Evolutionary conservation across 2,329 filamentous ascomycete species (phyloP), one percentile per base, ranked within the genome.

Genomic region (Amesomyces nigricolor): DNA sequence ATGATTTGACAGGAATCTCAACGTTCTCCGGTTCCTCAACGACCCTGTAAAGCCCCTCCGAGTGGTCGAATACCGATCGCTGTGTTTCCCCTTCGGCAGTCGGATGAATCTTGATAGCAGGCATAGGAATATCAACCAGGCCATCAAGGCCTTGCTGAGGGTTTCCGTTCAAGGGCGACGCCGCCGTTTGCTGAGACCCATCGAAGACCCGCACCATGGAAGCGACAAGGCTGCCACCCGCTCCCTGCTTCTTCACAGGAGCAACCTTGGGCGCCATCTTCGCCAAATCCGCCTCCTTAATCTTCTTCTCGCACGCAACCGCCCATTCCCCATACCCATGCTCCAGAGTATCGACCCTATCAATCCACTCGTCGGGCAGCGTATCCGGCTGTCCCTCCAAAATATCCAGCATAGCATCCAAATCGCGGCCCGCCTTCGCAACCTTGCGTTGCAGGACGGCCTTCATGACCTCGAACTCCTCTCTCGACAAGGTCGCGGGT

Each of bases 381-480:
- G 87, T 89, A 65, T 99, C 94, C 43, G 87, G 78, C 53, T 85
- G 78, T 1, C 90, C 91, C 70, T 97, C 94, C 2, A 97, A 77
- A 32, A 82, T 79, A 70, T 99, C 91, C 13, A 99, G 78, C 80
- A 96, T 90, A 49, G 79, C 82, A 68, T 99, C 94, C 58, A 97
- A 77, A 39, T 84, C 79, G 47, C 80, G 80, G 0, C 89, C 92
- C 0, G 91, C 78, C 37, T 78, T 78, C 13, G 81, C 76, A 35
- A 96, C 83, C 62, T 87, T 88, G 32, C 79, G 74, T 54, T 87
- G 83, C 32, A 97, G 74, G 8, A 83, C 76, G 2, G 70, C 67
- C 58, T 82, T 83, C 67, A 87, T 85, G n/a, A 80, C 70, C 3
- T 77, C 72, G 55, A 81, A 81, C 45, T 79, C 76, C 39, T 75